Evolutionary conservation across 371 early-diverging fungal genomes (phyloP).

Genomic region (Mucor piriformis): DNA sequence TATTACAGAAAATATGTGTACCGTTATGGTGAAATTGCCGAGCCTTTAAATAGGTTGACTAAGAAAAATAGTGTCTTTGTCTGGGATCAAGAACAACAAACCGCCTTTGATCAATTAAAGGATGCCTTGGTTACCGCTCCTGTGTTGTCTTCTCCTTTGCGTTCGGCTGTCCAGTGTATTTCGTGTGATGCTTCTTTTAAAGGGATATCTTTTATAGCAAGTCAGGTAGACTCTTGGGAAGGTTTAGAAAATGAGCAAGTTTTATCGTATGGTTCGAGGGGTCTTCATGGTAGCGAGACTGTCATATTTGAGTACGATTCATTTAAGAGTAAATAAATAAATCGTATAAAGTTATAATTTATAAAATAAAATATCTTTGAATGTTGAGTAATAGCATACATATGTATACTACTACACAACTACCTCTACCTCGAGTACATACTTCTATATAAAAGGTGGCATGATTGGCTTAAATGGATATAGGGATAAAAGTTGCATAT

Average conservation of each 20-base stretch:
- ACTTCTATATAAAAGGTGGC: no score
- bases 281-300: constrained; percentile 4
- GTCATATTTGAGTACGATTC: no score
- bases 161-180: not conserved
- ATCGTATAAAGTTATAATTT: no score
- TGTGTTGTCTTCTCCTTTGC: constrained; percentile 10
- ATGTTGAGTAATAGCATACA: no score
- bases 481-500: no score
- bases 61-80: constrained; percentile 10
- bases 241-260: constrained; percentile 21
- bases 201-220: constrained; percentile 13
- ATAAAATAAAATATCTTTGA: no score
- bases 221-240: constrained; percentile 39
- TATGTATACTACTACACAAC: no score
- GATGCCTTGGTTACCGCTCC: constrained; percentile 18
- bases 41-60: constrained; percentile 15
- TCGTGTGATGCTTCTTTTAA: constrained; percentile 35
- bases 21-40: constrained; percentile 19
- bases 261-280: constrained; percentile 22
- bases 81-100: constrained; percentile 27
- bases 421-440: no score
- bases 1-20: constrained; percentile 42
- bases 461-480: no score
- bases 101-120: constrained; percentile 29
- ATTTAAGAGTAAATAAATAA: no score